Base-by-base conservation (phyloP, 805 yeast species). In the Yarrowia divulgata region DNA sequence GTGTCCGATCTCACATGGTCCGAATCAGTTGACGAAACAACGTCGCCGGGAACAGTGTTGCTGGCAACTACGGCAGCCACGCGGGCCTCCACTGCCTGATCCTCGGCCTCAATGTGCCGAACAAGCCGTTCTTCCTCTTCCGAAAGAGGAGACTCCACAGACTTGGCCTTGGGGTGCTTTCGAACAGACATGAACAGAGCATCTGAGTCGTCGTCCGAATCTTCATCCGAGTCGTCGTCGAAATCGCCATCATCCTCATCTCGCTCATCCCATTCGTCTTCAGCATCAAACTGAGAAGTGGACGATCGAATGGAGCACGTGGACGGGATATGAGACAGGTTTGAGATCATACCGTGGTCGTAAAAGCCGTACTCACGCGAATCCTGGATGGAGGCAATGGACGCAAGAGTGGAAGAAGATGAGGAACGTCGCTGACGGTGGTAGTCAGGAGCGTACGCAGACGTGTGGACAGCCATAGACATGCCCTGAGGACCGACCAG, bases 371-470 rank as follows among this genome's bases (percentile, higher is more conserved):
- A 60, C 66, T 60, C 66, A 6, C 66, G 66, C 0, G 66, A 60
- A 19, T 60, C 66, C 42, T 43, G 66, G 19, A 60, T 60, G 9
- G 68, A 63, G 2, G 68, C 55, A 32, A 71, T 48, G 5, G 71
- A 71, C 0, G 73, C 73, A 32, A 71, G 66, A 34, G 74, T 67
- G 5, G 77, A 74, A 5, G 58, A 46, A 5, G 74, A 72, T 19
- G 76, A 73, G 23, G 71, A 63, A 16, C 68, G 35, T 3, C 66
- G 39, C 40, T 60, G 52, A 6, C 66, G 50, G 7, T 34, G 50
- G 52, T 43, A 45, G 8, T 60, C 50, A 4, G 66, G 42, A 60
- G 40, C 19, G 12, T 42, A 60, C 23, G 29, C 29, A 23, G 49
- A 43, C 13, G 39, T 9, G 19, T 39, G 45, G 6, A 54, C 19